Conservation (phyloP, 768 basidiomycete species). For the Suillus occidentalis region DNA sequence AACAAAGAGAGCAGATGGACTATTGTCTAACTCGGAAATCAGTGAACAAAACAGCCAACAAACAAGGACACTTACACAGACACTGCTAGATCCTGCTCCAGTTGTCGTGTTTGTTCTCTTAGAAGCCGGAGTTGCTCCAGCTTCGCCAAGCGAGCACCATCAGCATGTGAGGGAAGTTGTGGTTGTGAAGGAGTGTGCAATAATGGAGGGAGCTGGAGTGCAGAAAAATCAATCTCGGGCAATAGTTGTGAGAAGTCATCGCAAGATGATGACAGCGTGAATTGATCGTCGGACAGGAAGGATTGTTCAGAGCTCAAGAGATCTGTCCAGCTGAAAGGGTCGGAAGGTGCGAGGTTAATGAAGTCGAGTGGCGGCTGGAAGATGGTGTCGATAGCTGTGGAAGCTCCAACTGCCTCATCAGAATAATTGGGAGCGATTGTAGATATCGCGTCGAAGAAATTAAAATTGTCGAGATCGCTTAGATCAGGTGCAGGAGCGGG, state of each 20-base stretch:
- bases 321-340: neutral
- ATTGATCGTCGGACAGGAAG: neutral
- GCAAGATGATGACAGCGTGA: neutral
- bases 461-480: neutral
- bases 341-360: neutral
- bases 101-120: conserved; percentile 34
- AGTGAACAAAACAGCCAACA: too few relatives aligned
- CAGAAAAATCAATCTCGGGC: conserved; percentile 27
- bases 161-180: neutral
- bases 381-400: neutral
- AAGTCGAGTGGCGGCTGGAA: neutral
- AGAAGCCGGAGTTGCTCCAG: conserved; percentile 32
- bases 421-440: neutral
- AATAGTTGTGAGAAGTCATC: conserved; percentile 10
- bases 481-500: neutral
- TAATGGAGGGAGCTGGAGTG: conserved; percentile 21
- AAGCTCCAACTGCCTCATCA: too few relatives aligned
- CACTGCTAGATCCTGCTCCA: conserved; percentile 33
- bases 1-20: too few relatives aligned
- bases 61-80: too few relatives aligned
- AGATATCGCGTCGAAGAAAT: neutral
- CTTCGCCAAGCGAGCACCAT: conserved; percentile 26
- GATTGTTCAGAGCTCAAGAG: neutral
- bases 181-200: too few relatives aligned
- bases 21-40: too few relatives aligned